A percentile compares a stretch with the other conserved stretches of the same genome.
These are phyloP conservation scores for Leccinellum luteum DNA, from an alignment of 768 basidiomycete species.

Conservation along the genomic window DNA sequence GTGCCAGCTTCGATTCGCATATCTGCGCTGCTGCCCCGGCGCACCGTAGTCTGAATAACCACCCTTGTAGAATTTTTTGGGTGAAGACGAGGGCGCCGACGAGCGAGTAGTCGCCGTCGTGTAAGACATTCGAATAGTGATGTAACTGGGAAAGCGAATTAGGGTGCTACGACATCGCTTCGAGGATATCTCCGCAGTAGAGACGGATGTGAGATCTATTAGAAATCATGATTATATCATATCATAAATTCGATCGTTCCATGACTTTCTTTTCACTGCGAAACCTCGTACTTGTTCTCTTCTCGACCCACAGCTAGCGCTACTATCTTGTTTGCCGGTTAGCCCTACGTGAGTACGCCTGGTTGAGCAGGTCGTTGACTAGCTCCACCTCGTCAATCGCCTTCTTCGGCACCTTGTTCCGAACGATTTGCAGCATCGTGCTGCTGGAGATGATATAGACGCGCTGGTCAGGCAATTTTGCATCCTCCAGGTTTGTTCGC, in stretches of 20 bases:
- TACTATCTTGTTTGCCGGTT: not conserved
- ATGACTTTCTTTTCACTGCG: no score
- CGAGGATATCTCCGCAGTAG: not conserved
- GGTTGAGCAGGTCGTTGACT: conserved; percentile 8
- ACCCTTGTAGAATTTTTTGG: conserved; percentile 3
- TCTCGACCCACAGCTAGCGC: no score
- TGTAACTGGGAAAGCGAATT: not conserved
- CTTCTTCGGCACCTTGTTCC: conserved; percentile 9
- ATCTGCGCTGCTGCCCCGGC: conserved; percentile 1
- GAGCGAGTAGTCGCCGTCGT: conserved; percentile 1
- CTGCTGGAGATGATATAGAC: conserved; percentile 28
- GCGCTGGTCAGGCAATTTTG: conserved; percentile 20
- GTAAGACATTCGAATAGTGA: conserved; percentile 1
- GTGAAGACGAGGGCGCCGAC: not conserved
- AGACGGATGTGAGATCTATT: not conserved
- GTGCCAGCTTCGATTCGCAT: no score
- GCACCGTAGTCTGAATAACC: not conserved
- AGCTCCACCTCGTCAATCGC: conserved; percentile 15
- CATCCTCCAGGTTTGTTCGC: conserved; percentile 13
- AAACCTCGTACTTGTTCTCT: no score
- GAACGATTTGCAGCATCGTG: conserved; percentile 12
- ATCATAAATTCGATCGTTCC: no score
- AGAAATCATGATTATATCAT: conserved; percentile 6
- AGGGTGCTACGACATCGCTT: not conserved
- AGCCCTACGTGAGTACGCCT: conserved; percentile 2